Base-by-base conservation (phyloP, 208 protist genomes). In the Acanthamoeba culbertsoni region DNA sequence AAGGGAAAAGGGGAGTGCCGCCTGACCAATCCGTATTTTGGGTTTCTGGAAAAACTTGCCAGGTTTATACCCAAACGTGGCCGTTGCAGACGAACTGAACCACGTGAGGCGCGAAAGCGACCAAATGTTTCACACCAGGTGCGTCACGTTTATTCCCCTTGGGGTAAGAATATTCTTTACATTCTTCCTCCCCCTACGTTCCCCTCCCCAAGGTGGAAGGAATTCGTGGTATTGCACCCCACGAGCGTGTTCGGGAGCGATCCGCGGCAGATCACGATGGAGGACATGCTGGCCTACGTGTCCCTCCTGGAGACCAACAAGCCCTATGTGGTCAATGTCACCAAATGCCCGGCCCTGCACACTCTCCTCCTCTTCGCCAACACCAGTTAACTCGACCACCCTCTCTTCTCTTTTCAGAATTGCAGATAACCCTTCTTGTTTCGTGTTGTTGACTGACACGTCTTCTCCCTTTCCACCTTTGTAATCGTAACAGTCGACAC, bases 51-150 rank as follows among this genome's bases (percentile, higher is more conserved):
- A 40, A 7, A 26, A 16, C 20, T 14, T 8, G 18, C 14, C 46
- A 93, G 94, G 94, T 4, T 62, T 95, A 2, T 95, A 95, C 43
- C 94, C 94, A 16, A 95, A 95, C 55, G n/a, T 95, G 7, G 94
- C 94, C 31, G 51, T 95, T 0, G 55, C 77, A 5, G 93, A 95
- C 46, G 90, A 93, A n/a, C 63, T 59, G 26, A 79, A 91, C 79
- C 3, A 86, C 26, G 37, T 71, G 31, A 65, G 71, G 14, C 68
- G 42, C 18, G 93, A 68, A 20, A 63, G 68, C 42, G 93, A 95
- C 43, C 92, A 95, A 28, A 23, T 94, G 45, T 95, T 91, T 42
- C 93, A 94, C 73, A 95, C 93, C 43, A 92, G 35, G 31, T 93
- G 6, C 8, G 10, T 40, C 8, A 53, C 8, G 40, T 37, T 10